Evolutionary conservation across 352 stramenopile genomes (phyloP).

Genomic region (Elongisporangium senticosum): DNA sequence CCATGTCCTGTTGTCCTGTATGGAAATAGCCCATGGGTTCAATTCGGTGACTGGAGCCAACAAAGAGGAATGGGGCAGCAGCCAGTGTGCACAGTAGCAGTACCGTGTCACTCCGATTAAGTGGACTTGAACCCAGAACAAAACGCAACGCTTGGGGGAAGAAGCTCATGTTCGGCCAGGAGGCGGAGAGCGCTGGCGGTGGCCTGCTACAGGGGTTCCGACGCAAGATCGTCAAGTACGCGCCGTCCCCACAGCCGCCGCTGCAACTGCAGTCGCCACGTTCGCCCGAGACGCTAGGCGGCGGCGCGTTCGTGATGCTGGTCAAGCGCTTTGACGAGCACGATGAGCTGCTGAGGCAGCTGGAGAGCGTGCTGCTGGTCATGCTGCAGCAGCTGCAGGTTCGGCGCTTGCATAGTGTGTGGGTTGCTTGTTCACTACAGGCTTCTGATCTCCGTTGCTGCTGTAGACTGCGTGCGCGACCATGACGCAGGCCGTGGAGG

Average conservation of each 20-base stretch:
- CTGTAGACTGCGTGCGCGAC: conserved; percentile 25
- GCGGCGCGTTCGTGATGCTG: conserved; percentile 21
- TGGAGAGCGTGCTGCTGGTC: conserved; percentile 38
- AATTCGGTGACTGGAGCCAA: too few species aligned
- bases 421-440: neutral
- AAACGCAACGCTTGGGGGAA: too few species aligned
- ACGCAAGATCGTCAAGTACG: conserved; percentile 54
- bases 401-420: neutral
- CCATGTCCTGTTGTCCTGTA: too few species aligned
- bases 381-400: conserved; percentile 65
- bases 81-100: too few species aligned
- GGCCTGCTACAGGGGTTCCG: conserved; percentile 53
- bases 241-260: conserved; percentile 2
- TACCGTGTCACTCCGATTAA: too few species aligned
- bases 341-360: conserved; percentile 33
- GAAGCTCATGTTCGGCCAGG: too few species aligned
- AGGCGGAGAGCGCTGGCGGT: neutral
- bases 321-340: conserved; percentile 51
- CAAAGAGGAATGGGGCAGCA: too few species aligned
- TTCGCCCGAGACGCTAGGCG: conserved; percentile 4
- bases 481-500: conserved; percentile 45
- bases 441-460: conserved; percentile 1
- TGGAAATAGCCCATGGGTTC: too few species aligned
- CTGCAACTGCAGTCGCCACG: conserved; percentile 8
- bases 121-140: too few species aligned